A percentile compares a stretch with the other conserved stretches of the same genome.
These are phyloP conservation scores for Nemania bipapillata DNA, from an alignment of 2,329 filamentous ascomycete species.

Conservation along the genomic window DNA sequence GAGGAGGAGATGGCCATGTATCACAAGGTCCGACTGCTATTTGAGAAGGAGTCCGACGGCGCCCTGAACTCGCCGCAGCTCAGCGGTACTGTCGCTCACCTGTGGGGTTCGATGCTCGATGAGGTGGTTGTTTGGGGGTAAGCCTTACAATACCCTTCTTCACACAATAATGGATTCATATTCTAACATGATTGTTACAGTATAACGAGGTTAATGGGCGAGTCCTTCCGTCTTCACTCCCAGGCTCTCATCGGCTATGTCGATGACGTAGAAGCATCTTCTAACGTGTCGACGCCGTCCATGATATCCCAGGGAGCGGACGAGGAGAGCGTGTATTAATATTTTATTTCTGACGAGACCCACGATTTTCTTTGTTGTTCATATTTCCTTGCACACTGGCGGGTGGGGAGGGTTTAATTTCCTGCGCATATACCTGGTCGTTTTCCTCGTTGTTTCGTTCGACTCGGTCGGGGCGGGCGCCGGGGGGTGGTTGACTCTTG, in stretches of 20 bases:
- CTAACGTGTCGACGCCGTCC: conserved; percentile 75
- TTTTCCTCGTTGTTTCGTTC: conserved; percentile 49
- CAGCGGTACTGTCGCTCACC: conserved; percentile 91
- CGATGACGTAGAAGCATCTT: conserved; percentile 78
- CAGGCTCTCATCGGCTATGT: conserved; percentile 95
- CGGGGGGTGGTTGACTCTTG: conserved; percentile 46
- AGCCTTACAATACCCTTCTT: conserved; percentile 58
- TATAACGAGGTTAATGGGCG: conserved; percentile 94
- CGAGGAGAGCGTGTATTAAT: conserved; percentile 77
- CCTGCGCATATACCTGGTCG: conserved; percentile 61
- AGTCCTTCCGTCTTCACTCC: conserved; percentile 95
- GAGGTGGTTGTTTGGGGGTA: conserved; percentile 99
- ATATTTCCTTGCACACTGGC: conserved; percentile 43
- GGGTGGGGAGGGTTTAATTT: conserved; percentile 51
- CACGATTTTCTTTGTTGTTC: conserved; percentile 60
- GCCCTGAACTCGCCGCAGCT: conserved; percentile 79
- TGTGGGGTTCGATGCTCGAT: conserved; percentile 98
- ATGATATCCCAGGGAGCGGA: conserved; percentile 78
- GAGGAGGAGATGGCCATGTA: conserved; percentile 90
- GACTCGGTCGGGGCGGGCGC: conserved; percentile 49
- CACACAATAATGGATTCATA: conserved; percentile 60
- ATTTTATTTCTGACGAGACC: conserved; percentile 58
- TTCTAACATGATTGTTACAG: conserved; percentile 65
- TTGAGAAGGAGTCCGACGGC: conserved; percentile 89
- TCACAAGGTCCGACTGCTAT: conserved; percentile 88